These are phyloP conservation scores for Leptographium flavum DNA, from an alignment of 2,329 filamentous ascomycete genomes.

Conservation along the genomic window DNA sequence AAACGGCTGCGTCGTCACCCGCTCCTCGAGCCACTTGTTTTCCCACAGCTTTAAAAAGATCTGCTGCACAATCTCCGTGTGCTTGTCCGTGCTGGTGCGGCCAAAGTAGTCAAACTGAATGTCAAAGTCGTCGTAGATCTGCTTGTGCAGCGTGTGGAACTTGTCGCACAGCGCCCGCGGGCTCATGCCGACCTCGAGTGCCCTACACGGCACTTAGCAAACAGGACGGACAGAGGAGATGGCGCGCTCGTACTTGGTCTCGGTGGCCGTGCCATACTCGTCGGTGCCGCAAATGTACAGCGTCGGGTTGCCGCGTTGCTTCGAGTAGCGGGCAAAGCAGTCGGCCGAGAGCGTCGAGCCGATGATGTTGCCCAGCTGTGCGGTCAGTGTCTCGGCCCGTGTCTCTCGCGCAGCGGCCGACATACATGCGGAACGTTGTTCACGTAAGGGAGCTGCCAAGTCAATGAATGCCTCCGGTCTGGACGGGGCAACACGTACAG, in stretches of 20 bases:
- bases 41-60: slow-evolving; percentile 81
- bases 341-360: slow-evolving; percentile 81
- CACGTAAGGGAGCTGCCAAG: slow-evolving; percentile 17
- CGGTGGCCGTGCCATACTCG: slow-evolving; percentile 79
- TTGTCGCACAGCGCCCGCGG: slow-evolving; percentile 75
- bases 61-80: slow-evolving; percentile 84
- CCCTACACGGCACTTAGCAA: no score
- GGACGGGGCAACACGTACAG: slow-evolving; percentile 56
- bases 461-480: neutral
- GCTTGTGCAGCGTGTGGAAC: slow-evolving; percentile 78
- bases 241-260: slow-evolving; percentile 62
- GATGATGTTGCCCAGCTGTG: slow-evolving; percentile 62
- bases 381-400: neutral
- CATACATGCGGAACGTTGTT: slow-evolving; percentile 55
- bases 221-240: no score
- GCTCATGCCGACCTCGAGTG: slow-evolving; percentile 69
- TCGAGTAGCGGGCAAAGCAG: slow-evolving; percentile 70
- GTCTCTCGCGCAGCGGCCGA: neutral
- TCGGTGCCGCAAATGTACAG: slow-evolving; percentile 63
- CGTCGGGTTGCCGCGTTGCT: slow-evolving; percentile 63
- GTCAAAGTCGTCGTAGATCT: slow-evolving; percentile 91
- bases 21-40: slow-evolving; percentile 79
- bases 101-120: slow-evolving; percentile 93
- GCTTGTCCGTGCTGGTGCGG: slow-evolving; percentile 74
- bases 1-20: slow-evolving; percentile 78